A percentile compares a stretch with the other conserved stretches of the same genome.
Evolutionary conservation across 2,329 filamentous ascomycete species (phyloP).

Genomic region (Calonectria naviculata): DNA sequence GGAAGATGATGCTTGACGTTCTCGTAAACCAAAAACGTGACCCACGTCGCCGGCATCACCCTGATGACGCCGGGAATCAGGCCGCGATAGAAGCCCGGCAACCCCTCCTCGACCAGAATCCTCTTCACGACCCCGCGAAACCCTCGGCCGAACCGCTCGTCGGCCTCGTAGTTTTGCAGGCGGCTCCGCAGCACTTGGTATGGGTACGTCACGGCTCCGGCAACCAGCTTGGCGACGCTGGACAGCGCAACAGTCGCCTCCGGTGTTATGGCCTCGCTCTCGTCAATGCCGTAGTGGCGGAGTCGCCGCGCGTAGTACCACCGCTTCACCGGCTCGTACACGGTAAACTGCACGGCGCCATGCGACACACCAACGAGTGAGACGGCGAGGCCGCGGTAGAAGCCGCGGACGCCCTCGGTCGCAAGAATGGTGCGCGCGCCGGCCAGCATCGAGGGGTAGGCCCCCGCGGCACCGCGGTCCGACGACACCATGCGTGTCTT

Average conservation of each 20-base stretch:
- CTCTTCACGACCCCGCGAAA: slow-evolving; percentile 75
- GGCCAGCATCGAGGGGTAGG: slow-evolving; percentile 81
- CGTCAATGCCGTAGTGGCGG: slow-evolving; percentile 28
- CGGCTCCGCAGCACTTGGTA: slow-evolving; percentile 93
- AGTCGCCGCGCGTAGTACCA: slow-evolving; percentile 63
- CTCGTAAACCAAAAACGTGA: slow-evolving; percentile 97
- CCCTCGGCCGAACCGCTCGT: slow-evolving; percentile 77
- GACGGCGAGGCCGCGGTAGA: slow-evolving; percentile 88
- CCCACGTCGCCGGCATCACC: slow-evolving; percentile 94
- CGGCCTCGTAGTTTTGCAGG: slow-evolving; percentile 89
- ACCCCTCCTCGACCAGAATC: slow-evolving; percentile 83
- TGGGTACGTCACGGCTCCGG: slow-evolving; percentile 91
- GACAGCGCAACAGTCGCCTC: slow-evolving; percentile 85
- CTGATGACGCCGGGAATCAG: slow-evolving; percentile 89
- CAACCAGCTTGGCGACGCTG: slow-evolving; percentile 84
- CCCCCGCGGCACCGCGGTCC: slow-evolving; percentile 77
- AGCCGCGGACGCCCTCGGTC: slow-evolving; percentile 80
- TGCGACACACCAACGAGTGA: slow-evolving; percentile 89
- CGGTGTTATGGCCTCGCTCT: slow-evolving; percentile 64
- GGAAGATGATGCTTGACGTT: slow-evolving; percentile 83
- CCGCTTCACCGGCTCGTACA: slow-evolving; percentile 80
- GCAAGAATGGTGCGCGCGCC: slow-evolving; percentile 75
- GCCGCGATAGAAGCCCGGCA: slow-evolving; percentile 90
- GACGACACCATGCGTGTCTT: slow-evolving; percentile 97
- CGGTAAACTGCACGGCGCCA: slow-evolving; percentile 94